Evolutionary conservation across 148 eudicot species (phyloP), one percentile per base, ranked within the genome.

Genomic region (Fallopia convolvulus): DNA sequence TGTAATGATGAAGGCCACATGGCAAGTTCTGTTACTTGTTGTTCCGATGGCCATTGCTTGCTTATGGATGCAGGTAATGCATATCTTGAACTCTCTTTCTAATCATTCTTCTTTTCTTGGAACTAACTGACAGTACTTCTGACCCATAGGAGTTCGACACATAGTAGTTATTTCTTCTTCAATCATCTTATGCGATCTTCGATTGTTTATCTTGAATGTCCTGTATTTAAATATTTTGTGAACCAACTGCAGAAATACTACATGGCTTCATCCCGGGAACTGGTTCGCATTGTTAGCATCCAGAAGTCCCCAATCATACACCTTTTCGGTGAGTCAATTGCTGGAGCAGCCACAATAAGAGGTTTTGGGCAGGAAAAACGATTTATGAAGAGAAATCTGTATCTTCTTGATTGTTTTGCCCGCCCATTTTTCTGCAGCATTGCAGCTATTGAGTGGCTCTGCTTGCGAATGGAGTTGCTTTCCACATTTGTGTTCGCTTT

Each of bases 331-430:
- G 99, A 95, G 84, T 90, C 99, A 3, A 93, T 95, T 81, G 92
- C 99, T 82, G 99, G 99, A 83, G 97, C 99, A 79, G 89, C 97
- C 79, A 95, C 98, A 60, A 95, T 95, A 63, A 91, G 99, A 88
- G 97, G 98, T 63, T 95, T 95, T 84, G 94, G 94, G 77, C 98
- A 95, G 84, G 94, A 95, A 80, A 89, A 89, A 70, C 87, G 99
- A 55, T 95, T 95, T 83, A 87, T 93, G 90, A 91, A 93, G 88
- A 93, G 85, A 82, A 93, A 93, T 74, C 90, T 95, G 18, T 83
- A 93, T 81, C 97, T 95, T 81, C 93, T 91, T 80, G 99, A 95
- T 82, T 86, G 97, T 80, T 93, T 89, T 86, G 89, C 99, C 61
- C 91, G 98, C 17, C 99, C 99, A 75, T 93, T 91, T 82, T 95